These are phyloP conservation scores for Coniochaeta sp. DNA, from an alignment of 2,329 filamentous ascomycete genomes.

Conservation along the genomic window DNA sequence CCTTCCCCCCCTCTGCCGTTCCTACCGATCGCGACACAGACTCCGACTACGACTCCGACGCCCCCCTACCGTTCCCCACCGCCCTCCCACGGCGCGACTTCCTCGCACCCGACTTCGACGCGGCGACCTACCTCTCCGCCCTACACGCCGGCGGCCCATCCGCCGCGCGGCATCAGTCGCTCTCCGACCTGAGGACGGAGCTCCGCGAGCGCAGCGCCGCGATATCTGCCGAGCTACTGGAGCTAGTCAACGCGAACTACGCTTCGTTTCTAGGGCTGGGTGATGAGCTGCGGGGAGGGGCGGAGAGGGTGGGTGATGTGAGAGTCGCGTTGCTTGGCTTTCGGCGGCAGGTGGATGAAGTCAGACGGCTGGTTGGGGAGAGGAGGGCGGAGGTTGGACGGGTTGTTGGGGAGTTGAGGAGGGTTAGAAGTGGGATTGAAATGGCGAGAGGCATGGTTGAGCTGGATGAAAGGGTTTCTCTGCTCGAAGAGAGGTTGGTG, in stretches of 20 bases:
- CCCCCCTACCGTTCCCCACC: conserved; percentile 78
- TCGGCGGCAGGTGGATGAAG: conserved; percentile 68
- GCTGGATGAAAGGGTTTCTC: conserved; percentile 53
- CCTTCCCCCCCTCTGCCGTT: conserved; percentile 20
- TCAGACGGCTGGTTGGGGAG: conserved; percentile 58
- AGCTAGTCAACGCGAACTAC: conserved; percentile 94
- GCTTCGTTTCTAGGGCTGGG: conserved; percentile 83
- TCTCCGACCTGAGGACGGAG: conserved; percentile 86
- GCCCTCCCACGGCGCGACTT: conserved; percentile 81
- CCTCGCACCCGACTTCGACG: conserved; percentile 67
- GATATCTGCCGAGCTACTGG: conserved; percentile 79
- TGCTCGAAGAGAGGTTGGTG: conserved; percentile 57
- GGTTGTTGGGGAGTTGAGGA: conserved; percentile 50
- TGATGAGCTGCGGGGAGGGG: conserved; percentile 73
- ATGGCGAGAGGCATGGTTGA: conserved; percentile 57
- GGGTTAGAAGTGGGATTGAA: conserved; percentile 57
- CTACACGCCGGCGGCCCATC: conserved; percentile 30
- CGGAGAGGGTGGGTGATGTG: conserved; percentile 86
- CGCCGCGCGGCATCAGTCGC: conserved; percentile 81
- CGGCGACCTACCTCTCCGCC: conserved; percentile 66
- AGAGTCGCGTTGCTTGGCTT: conserved; percentile 83
- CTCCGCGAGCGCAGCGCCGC: conserved; percentile 72
- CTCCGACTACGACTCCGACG: conserved; percentile 40
- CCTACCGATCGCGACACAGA: conserved; percentile 19
- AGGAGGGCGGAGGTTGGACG: conserved; percentile 48